Evolutionary conservation across 192 early-diverging fungal species (phyloP), one percentile per base, ranked within the genome.

Genomic region (Gonapodya prolifera): DNA sequence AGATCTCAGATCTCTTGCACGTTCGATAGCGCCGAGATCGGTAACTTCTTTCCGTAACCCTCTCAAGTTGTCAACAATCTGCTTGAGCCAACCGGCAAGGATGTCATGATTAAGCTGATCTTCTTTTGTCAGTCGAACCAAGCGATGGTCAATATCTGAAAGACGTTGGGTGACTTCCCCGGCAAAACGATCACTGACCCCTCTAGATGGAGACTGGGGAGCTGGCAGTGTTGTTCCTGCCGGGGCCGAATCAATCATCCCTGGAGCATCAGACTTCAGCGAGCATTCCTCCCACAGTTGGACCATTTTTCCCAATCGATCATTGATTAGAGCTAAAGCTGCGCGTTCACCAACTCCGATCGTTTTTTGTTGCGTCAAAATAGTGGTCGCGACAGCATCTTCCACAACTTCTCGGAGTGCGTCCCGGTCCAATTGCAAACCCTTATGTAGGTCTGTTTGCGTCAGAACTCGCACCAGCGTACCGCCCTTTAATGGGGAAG

Each of bases 71-170:
- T 73, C 71, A 18, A 73, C 71, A 32, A 73, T 18, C 31, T 73
- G 71, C 71, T 73, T 73, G 28, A 73, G 71, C 71, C 71, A 73
- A 73, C 71, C 71, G 8, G 18, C 71, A 18, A 30, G 71, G 31
- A 73, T 73, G 31, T 73, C 71, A 32, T 73, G 71, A 29, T 30
- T 18, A 8, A 30, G 18, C 8, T 73, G 18, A 8, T 18, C 18
- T 32, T 73, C 71, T 29, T 73, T 73, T 8, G 18, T 32, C 18
- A 73, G 71, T 2, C 71, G 71, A 13, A 32, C 71, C 2, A 73
- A 13, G 18, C 32, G 18, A 29, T 18, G 28, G 8, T 73, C 71
- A 29, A 73, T 73, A 29, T 73, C 71, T 16, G 32, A 18, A 18
- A 73, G 71, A 16, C 29, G 71, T 13, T 18, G 32, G 16, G 2